Conservation (phyloP, 2,329 filamentous ascomycete species). For the Colletotrichum eremochloae region DNA sequence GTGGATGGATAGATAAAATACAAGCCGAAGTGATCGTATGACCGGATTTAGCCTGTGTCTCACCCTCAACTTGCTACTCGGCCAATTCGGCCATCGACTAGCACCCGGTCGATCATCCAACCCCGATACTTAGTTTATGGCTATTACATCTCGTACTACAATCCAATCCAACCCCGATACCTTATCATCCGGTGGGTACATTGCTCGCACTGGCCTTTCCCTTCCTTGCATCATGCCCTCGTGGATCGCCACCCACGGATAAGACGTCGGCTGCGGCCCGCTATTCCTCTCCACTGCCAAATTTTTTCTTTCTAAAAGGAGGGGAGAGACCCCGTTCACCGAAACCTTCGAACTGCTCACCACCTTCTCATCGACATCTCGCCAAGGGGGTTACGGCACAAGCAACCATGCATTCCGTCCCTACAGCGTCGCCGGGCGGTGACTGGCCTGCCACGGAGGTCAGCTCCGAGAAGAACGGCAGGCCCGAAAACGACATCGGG, state of each 20-base stretch:
- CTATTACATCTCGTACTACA: too few relatives aligned
- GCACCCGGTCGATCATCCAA: neutral
- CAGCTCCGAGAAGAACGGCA: slow-evolving; percentile 13
- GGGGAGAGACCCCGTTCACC: neutral
- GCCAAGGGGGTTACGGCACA: slow-evolving; percentile 8
- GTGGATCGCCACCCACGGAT: slow-evolving; percentile 11
- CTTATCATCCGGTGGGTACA: neutral
- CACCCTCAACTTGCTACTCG: neutral
- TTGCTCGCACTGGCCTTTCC: slow-evolving; percentile 7
- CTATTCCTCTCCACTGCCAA: slow-evolving; percentile 23
- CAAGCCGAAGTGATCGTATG: neutral
- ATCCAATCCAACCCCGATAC: neutral
- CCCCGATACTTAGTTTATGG: too few relatives aligned
- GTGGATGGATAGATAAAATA: neutral
- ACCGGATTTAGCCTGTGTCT: slow-evolving; percentile 5
- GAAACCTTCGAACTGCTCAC: slow-evolving; percentile 6
- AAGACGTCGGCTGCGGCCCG: slow-evolving; percentile 15
- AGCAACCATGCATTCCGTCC: slow-evolving; percentile 18
- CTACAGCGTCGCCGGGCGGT: slow-evolving; percentile 19
- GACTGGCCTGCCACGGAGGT: slow-evolving; percentile 7
- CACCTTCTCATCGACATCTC: slow-evolving; percentile 11
- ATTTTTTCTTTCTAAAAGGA: slow-evolving; percentile 8
- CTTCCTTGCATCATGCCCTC: slow-evolving; percentile 11
- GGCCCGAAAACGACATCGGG: slow-evolving; percentile 6
- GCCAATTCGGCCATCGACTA: neutral